phyloP scores from a whole-genome alignment of 805 yeast species.

The Maudiozyma barnettii region DNA sequence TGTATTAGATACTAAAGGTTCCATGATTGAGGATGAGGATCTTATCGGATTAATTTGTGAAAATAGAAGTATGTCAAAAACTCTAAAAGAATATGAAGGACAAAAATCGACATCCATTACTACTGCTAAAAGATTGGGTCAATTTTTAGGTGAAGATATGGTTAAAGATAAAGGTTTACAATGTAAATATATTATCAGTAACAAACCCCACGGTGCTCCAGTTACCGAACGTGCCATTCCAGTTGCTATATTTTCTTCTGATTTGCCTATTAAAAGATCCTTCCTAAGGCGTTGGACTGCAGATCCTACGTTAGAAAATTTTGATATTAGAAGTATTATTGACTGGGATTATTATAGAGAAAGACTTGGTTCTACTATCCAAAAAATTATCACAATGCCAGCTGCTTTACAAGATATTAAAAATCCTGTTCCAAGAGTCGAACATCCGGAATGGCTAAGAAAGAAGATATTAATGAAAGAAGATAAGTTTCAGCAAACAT shows the following conservation, averaged over 20 bases:
- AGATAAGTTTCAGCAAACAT: conserved; percentile 65
- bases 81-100: conserved; percentile 76
- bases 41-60: conserved; percentile 91
- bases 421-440: conserved; percentile 91
- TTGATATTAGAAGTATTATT: conserved; percentile 79
- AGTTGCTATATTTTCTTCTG: conserved; percentile 89
- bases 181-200: conserved; percentile 85
- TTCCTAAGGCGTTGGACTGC: conserved; percentile 81
- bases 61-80: conserved; percentile 89
- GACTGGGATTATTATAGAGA: conserved; percentile 93
- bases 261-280: conserved; percentile 52
- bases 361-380: conserved; percentile 84
- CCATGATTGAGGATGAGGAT: conserved; percentile 85
- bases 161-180: conserved; percentile 93
- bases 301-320: conserved; percentile 64
- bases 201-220: conserved; percentile 74
- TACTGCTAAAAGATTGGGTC: conserved; percentile 88
- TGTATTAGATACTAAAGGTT: conserved; percentile 80
- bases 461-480: conserved; percentile 49
- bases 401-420: conserved; percentile 84
- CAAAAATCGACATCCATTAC: conserved; percentile 94
- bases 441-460: conserved; percentile 89
- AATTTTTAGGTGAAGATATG: conserved; percentile 92
- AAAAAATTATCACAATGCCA: conserved; percentile 91
- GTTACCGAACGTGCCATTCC: conserved; percentile 96